Base-by-base conservation (phyloP, 164 flowering plant genomes). In the Vitis labrusca region DNA sequence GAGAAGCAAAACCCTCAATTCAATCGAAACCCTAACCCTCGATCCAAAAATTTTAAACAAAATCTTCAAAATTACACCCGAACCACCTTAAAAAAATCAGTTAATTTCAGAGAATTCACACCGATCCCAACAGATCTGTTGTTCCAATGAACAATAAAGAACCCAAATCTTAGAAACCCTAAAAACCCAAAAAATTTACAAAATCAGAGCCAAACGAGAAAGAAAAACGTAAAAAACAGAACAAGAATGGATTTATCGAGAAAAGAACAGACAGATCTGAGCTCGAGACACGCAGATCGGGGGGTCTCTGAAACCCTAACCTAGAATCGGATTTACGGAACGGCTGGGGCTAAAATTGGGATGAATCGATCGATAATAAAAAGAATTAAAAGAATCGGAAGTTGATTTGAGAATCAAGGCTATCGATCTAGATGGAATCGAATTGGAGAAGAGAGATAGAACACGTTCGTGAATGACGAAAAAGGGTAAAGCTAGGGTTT, bases 1-100 rank as follows among this genome's bases (percentile, higher is more conserved):
- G 53, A 63, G 4, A 71, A 63, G 15, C 9, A 53, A 68, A 76
- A 70, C 12, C 71, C 74, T 57, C 30, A 68, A 63, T 30, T 50
- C 48, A 37, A 9, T 29, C 10, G 19, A 64, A 80, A 74, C 74
- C 80, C 79, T 72, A 85, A 79, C 76, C 79, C 84, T 77, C 79
- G 72, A 69, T 65, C 29, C 47, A 47, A 32, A 64, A 51, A 14
- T 56, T 19, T 59, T 30, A 14, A 11, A 27, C n/a, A 29, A 72
- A 74, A 61, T 30, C 58, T 27, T 19, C 37, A 69, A 80, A 77
- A 55, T 69, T 23, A 27, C 54, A 29, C 23, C 66, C 37, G 70
- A 70, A n/a, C 37, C 3, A 11, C 32, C 5, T 3, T 3, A 4
- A 61, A 61, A 57, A 58, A 67, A 48, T 48, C n/a, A 48, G 53